phyloP scores from a whole-genome alignment of 1,284 basidiomycete genomes.

The Apiotrichum laibachii region DNA sequence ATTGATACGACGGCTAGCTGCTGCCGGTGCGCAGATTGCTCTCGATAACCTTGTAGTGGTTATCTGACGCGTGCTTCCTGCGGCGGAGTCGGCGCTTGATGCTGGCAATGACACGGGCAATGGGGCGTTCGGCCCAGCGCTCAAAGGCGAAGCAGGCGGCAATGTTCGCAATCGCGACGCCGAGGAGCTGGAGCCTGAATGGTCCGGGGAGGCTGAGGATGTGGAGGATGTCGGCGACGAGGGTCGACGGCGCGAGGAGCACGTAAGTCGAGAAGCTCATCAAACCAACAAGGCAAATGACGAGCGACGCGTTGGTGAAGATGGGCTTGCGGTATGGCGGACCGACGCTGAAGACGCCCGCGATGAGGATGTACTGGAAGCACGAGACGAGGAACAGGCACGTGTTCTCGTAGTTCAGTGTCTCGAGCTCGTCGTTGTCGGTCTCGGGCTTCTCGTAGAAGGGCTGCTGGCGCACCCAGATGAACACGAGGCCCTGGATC shows the following conservation, averaged over 20 bases:
- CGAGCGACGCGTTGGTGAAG: constrained; percentile 87
- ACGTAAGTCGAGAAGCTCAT: constrained; percentile 71
- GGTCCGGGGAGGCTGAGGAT: constrained; percentile 71
- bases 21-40: background rate
- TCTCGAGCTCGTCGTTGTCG: constrained; percentile 73
- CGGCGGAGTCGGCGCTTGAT: constrained; percentile 37
- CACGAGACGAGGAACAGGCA: constrained; percentile 89
- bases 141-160: constrained; percentile 74
- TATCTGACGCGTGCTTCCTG: constrained; percentile 27
- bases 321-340: constrained; percentile 93
- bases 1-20: background rate
- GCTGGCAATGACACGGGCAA: constrained; percentile 59
- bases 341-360: constrained; percentile 95
- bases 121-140: constrained; percentile 65
- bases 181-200: constrained; percentile 69
- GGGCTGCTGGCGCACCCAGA: constrained; percentile 78
- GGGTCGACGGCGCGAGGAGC: constrained; percentile 65
- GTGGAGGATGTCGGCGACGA: constrained; percentile 66
- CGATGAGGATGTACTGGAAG: constrained; percentile 97
- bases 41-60: constrained; percentile 56
- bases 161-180: constrained; percentile 72
- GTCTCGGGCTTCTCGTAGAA: constrained; percentile 70
- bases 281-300: constrained; percentile 67
- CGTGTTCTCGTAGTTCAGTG: constrained; percentile 92
- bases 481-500: constrained; percentile 81